Conservation (phyloP, 768 basidiomycete species). For the Suillus subluteus region DNA sequence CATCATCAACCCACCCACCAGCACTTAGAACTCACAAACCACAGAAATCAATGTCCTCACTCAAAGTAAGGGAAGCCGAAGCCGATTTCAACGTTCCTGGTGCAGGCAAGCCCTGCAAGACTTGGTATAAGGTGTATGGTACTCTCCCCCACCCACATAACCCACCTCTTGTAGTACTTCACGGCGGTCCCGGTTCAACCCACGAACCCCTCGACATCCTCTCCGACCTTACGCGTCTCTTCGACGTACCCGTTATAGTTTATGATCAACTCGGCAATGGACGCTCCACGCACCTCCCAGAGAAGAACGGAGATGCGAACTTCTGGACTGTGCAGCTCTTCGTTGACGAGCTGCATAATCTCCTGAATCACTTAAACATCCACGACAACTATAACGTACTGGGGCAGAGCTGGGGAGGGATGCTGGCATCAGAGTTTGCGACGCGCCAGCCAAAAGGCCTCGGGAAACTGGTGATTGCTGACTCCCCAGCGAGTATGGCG, state of each 20-base stretch:
- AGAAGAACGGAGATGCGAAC: constrained; percentile 42
- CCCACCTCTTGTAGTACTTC: constrained; percentile 52
- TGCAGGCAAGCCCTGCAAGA: constrained; percentile 40
- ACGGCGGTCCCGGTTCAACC: constrained; percentile 57
- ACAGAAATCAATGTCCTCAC: constrained; percentile 25
- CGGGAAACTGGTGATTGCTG: no score
- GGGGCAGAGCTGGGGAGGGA: constrained; percentile 19
- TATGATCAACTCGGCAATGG: constrained; percentile 63
- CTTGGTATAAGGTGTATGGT: constrained; percentile 56
- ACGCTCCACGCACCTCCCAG: constrained; percentile 56
- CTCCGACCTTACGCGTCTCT: constrained; percentile 39
- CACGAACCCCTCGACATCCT: constrained; percentile 45
- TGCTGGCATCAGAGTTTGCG: no score
- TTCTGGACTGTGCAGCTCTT: constrained; percentile 59
- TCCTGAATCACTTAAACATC: constrained; percentile 49
- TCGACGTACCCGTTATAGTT: constrained; percentile 50
- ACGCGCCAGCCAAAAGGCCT: no score
- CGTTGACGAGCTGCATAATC: constrained; percentile 46
- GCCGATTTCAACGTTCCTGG: constrained; percentile 28
- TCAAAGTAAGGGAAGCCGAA: constrained; percentile 38
- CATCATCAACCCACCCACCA: no score
- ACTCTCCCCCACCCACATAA: constrained; percentile 38
- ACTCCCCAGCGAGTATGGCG: no score
- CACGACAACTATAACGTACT: constrained; percentile 44
- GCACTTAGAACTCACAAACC: no score